A percentile compares a stretch with the other conserved stretches of the same genome.
Conservation (phyloP, 306 rosid genomes). For the Neltuma alba region DNA sequence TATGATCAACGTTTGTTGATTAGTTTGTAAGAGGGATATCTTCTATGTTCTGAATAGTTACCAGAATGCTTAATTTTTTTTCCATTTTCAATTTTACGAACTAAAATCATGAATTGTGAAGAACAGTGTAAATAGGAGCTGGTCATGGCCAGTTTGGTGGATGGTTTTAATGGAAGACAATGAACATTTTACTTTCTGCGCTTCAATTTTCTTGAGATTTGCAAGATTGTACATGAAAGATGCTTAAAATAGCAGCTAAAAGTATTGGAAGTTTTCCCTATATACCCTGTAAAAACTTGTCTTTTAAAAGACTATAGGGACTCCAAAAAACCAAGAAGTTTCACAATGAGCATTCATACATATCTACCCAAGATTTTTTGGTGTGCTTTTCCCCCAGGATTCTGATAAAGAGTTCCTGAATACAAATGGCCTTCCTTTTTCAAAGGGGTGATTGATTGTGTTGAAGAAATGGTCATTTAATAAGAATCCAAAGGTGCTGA, state of each 20-base stretch:
- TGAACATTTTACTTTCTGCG: conserved; percentile 16
- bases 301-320: neutral
- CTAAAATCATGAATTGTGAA: neutral
- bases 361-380: too few species aligned
- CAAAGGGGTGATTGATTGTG: conserved; percentile 3
- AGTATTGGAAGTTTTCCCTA: conserved; percentile 1
- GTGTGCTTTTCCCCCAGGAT: too few species aligned
- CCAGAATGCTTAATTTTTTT: too few species aligned
- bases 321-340: neutral
- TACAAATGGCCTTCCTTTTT: conserved; percentile 26
- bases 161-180: neutral
- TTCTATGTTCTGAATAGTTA: too few species aligned
- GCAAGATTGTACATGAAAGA: conserved; percentile 2
- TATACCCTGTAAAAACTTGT: conserved; percentile 17
- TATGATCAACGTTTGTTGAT: too few species aligned
- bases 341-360: conserved; percentile 36
- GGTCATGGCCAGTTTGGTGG: conserved; percentile 1
- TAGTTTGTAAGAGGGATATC: too few species aligned
- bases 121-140: neutral
- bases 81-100: too few species aligned
- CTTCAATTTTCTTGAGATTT: conserved; percentile 33
- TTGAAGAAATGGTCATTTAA: conserved; percentile 18
- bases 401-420: too few species aligned
- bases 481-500: conserved; percentile 24
- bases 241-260: conserved; percentile 7